Evolutionary conservation across 2,329 filamentous ascomycete species (phyloP), one percentile per base, ranked within the genome.

Genomic region (Microdochium trichocladiopsis): DNA sequence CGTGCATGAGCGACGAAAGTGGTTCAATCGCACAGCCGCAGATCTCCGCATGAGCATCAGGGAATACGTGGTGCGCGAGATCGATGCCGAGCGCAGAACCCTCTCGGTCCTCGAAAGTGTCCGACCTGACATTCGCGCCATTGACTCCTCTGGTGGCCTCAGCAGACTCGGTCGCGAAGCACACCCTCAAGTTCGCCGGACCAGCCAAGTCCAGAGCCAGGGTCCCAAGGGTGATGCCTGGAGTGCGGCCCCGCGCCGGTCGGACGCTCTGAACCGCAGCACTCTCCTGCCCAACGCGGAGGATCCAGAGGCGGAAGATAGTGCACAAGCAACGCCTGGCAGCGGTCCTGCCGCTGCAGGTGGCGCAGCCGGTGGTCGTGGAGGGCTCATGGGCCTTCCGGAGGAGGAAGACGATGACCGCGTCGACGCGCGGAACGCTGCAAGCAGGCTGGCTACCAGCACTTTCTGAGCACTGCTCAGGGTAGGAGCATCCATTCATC

Each of bases 151-250:
- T 6, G 94, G 94, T 51, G 94, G 94, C 11, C 81, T 99, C 47
- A 94, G 88, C 63, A 83, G 94, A 43, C 79, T 99, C 31, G 94
- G 94, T 43, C 84, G 94, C 53, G 94, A 99, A 71, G 76, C 88
- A 16, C 90, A 96, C 66, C 93, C 94, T 2, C 73, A 84, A 4
- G 69, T 74, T 54, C 83, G 94, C 51, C 84, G 93, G 55, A 72
- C 86, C 24, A 93, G 84, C 68, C 72, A 96, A 58, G 88, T 89
- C 16, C 88, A 89, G 48, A 94, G 88, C 62, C 94, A 99, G 71
- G 94, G 94, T 0, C 93, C 94, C 49, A 95, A 95, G 73, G 94
- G 94, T n/a, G 94, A 99, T 69, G 87, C 94, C 16, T 99, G 94
- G 94, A 96, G 90, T 62, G 94, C 94, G 53, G 91, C 96, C 25